Percentiles rank a stretch among this genome's conserved stretches.
Evolutionary conservation across 768 basidiomycete genomes (phyloP).

Genomic region (Xerocomus brunneocitrinus): DNA sequence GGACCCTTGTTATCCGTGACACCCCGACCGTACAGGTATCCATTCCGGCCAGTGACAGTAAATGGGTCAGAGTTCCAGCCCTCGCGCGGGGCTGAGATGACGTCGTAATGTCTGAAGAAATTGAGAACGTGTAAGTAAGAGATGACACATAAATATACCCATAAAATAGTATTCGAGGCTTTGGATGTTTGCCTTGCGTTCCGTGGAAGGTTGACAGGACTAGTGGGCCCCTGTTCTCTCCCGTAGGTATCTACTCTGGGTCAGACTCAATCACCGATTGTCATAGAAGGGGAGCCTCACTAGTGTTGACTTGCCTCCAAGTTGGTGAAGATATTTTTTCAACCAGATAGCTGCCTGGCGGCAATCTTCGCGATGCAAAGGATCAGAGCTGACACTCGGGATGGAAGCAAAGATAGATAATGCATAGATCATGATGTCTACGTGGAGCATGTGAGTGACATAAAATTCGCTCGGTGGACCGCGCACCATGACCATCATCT

Average conservation of each 20-base stretch:
- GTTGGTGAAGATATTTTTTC: constrained; percentile 79
- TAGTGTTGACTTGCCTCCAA: constrained; percentile 79
- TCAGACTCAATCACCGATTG: neutral
- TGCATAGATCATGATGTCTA: constrained; percentile 74
- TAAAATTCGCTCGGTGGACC: neutral
- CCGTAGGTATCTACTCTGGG: constrained; percentile 60
- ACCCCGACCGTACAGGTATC: constrained; percentile 87
- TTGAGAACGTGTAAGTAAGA: neutral
- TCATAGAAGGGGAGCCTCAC: constrained; percentile 36
- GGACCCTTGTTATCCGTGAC: constrained; percentile 97
- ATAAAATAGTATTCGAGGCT: constrained; percentile 84
- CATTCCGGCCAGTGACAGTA: constrained; percentile 73
- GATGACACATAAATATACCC: constrained; percentile 45
- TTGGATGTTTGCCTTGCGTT: constrained; percentile 49
- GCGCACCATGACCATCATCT: constrained; percentile 21
- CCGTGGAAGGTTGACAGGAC: constrained; percentile 87
- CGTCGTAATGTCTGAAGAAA: constrained; percentile 81
- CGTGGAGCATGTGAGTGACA: constrained; percentile 1
- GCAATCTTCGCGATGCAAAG: constrained; percentile 75
- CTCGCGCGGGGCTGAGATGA: constrained; percentile 72
- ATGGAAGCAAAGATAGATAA: constrained; percentile 84
- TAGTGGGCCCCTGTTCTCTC: constrained; percentile 76
- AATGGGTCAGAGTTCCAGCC: constrained; percentile 88
- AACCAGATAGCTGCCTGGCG: constrained; percentile 92
- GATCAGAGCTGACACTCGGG: constrained; percentile 74